Percentiles rank a stretch among this genome's conserved stretches.
Conservation (phyloP, 306 rosid genomes). For the Casuarina glauca region DNA sequence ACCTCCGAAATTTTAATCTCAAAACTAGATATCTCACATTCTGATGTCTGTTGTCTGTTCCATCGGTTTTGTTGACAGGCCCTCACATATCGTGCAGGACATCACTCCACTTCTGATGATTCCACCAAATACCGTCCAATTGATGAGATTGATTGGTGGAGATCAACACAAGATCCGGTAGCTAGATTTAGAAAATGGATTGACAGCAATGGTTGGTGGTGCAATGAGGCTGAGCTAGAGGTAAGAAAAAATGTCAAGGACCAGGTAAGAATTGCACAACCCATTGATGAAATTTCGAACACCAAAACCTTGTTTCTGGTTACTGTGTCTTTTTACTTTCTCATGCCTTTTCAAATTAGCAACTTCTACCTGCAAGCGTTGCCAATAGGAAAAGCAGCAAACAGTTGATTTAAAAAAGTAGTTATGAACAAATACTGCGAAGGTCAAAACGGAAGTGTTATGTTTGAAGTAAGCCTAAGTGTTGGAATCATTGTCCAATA, state of each 20-base stretch:
- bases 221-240: slow-evolving; percentile 54
- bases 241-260: slow-evolving; percentile 56
- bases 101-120: slow-evolving; percentile 93
- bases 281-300: neutral
- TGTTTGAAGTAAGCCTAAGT: neutral
- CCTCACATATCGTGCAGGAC: slow-evolving; percentile 90
- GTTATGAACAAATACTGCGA: neutral
- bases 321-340: neutral
- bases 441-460: neutral
- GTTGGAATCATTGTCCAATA: neutral
- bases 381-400: neutral
- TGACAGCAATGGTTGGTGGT: slow-evolving; percentile 89
- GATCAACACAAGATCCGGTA: slow-evolving; percentile 67
- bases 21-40: neutral
- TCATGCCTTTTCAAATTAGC: neutral
- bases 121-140: slow-evolving; percentile 85
- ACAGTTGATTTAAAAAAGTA: neutral
- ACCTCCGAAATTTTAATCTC: neutral
- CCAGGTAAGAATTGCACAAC: slow-evolving; percentile 45
- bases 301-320: neutral
- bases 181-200: slow-evolving; percentile 89
- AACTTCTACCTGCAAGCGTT: neutral
- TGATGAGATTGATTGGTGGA: slow-evolving; percentile 86
- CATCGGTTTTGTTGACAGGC: slow-evolving; percentile 49
- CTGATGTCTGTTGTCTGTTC: slow-evolving; percentile 9